Evolutionary conservation across 495 filamentous ascomycete genomes (phyloP), one percentile per base, ranked within the genome.

Genomic region (Daldinia caldariorum): DNA sequence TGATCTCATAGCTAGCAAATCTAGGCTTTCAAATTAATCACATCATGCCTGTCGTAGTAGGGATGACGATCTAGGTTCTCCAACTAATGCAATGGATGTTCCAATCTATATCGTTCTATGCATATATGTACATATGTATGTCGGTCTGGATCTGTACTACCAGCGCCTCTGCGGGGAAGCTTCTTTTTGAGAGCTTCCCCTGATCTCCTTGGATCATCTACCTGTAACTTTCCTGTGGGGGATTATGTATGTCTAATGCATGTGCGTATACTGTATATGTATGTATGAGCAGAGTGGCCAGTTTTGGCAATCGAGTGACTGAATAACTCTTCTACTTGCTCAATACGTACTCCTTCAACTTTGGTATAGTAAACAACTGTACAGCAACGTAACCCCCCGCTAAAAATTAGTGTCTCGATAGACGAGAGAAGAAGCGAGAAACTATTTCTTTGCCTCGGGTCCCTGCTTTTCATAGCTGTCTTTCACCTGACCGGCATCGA

Each of bases 361-460:
- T 26, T 31, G 47, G 18, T 32, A 56, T 56, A 56, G 39, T 18
- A 51, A 39, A 58, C 14, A 14, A 8, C 29, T 6, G 37, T 8
- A 14, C 14, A 18, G 20, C 18, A 47, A 4, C 35, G 58, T 45
- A 56, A 51, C 12, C 32, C 16, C 50, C 59, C 35, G 38, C 26
- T 56, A 56, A 58, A 32, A 35, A 62, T 4, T 20, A 53, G 59
- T 69, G 56, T 60, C 26, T 62, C 45, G 59, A 58, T 63, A 12
- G 26, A 47, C 18, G 51, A 57, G 35, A 58, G 32, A n/a, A 54
- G 22, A 61, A 45, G 45, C 12, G 57, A 62, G 49, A 54, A 16
- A 53, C 58, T 39, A 69, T 49, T 70, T 34, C 50, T 74, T 66
- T 45, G 61, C 38, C 53, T 67, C 53, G n/a, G 69, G 62, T 16